Percentiles rank a stretch among this genome's conserved stretches.
These are phyloP conservation scores for Ramichloridium luteum DNA, from an alignment of 2,329 filamentous ascomycete genomes.

Conservation along the genomic window DNA sequence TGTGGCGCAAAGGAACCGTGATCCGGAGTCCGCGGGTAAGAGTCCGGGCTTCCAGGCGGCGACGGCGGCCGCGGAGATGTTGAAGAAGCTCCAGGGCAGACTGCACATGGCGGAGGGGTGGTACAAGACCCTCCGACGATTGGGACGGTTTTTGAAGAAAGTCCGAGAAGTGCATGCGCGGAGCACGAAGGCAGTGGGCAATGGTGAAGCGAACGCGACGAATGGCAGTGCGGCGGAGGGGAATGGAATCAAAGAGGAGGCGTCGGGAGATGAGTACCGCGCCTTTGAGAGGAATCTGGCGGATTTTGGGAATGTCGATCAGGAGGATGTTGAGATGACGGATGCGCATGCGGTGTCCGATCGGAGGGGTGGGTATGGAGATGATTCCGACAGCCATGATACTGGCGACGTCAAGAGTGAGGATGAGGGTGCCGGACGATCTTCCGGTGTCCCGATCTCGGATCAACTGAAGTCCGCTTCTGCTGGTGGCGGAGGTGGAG, in stretches of 20 bases:
- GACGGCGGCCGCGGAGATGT: conserved; percentile 37
- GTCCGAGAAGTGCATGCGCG: conserved; percentile 13
- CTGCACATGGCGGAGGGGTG: conserved; percentile 48
- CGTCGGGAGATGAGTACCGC: conserved; percentile 41
- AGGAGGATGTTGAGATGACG: conserved; percentile 27
- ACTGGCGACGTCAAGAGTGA: conserved; percentile 25
- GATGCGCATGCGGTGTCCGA: no score
- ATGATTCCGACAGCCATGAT: conserved; percentile 20
- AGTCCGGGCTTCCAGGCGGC: conserved; percentile 32
- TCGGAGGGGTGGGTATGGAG: conserved; percentile 9
- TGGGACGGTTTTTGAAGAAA: conserved; percentile 41
- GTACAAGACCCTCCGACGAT: conserved; percentile 40
- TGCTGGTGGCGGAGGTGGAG: conserved; percentile 19
- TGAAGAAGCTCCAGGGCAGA: conserved; percentile 40
- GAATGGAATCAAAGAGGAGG: conserved; percentile 23
- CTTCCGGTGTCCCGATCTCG: conserved; percentile 9
- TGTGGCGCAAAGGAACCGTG: conserved; percentile 2
- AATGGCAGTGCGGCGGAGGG: conserved; percentile 21
- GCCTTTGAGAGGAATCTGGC: conserved; percentile 27
- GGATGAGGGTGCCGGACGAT: conserved; percentile 11
- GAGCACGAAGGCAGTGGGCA: background rate
- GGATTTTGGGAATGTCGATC: conserved; percentile 26
- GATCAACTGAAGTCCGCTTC: conserved; percentile 11
- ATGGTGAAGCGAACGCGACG: no score
- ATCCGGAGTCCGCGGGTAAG: conserved; percentile 8